Evolutionary conservation across 163 green algal genomes (phyloP), one percentile per base, ranked within the genome.

Genomic region (Prototheca stagnorum): DNA sequence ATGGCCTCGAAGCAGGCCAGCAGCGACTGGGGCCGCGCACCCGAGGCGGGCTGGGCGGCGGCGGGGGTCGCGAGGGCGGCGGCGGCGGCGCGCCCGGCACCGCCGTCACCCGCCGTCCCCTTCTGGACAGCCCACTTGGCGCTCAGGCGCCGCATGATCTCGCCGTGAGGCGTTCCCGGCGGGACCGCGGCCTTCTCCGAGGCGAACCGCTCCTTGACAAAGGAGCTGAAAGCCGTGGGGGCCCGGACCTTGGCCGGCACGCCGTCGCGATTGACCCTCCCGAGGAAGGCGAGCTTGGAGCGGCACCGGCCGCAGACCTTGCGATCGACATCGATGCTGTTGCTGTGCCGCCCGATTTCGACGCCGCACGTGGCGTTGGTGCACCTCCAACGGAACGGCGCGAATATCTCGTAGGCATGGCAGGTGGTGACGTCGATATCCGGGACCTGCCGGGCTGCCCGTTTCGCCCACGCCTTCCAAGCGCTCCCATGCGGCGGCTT

Each of bases 391-490:
- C 47, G 54, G 55, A 59, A 69, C 22, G 65, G 35, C 23, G 61
- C 60, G 50, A 73, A 65, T 36, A 82, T 74, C 4, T 70, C 51
- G 51, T 87, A 87, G 3, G 25, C 41, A 58, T 87, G 78, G 53
- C 75, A 85, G 4, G 73, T 84, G 37, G 56, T 74, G n/a, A 87
- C 59, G 6, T 69, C 36, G 22, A 83, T 23, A 21, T 66, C 47
- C 1, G 68, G 70, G 49, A 67, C 64, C n/a, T 49, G 43, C 16
- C 11, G 19, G 59, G 66, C 68, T 7, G 67, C 68, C 0, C 15
- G 15, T 28, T 34, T 49, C 0, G 73, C 78, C 72, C 72, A 85
- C 11, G 43, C 50, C 33, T 73, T 67, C 54, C 84, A 87, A 3
- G 64, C 52, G 2, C 46, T 28, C 14, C 77, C 77, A 42, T 87